Percentiles rank a stretch among this genome's conserved stretches.
Evolutionary conservation across 192 early-diverging fungal genomes (phyloP).

Genomic region (Backusella liffmaniae): DNA sequence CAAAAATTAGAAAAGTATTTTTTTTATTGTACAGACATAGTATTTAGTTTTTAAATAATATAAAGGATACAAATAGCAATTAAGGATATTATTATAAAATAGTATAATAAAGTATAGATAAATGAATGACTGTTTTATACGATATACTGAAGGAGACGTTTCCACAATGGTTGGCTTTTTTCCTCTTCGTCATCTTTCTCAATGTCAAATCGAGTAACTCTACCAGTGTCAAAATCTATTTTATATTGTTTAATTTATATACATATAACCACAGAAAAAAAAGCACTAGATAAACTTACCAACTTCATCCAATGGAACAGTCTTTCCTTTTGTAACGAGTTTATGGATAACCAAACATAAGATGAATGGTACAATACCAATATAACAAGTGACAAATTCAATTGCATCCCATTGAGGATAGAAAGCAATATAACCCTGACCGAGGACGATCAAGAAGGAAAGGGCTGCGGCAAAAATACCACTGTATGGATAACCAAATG

Average conservation of each 20-base stretch:
- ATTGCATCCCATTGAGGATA: constrained; percentile 50
- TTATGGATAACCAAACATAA: constrained; percentile 62
- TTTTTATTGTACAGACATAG: neutral
- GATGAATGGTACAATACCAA: constrained; percentile 59
- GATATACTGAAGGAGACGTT: neutral
- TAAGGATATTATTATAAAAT: constrained; percentile 1
- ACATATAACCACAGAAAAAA: neutral
- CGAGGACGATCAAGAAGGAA: constrained; percentile 58
- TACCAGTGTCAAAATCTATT: constrained; percentile 26
- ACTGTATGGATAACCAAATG: constrained; percentile 66
- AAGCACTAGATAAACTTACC: constrained; percentile 32
- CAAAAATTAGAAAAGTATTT: neutral
- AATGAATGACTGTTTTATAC: neutral
- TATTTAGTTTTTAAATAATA: neutral
- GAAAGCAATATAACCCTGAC: constrained; percentile 58
- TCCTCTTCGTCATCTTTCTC: constrained; percentile 23
- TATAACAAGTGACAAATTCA: constrained; percentile 59
- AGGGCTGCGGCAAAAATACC: constrained; percentile 62
- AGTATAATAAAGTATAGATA: neutral
- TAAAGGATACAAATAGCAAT: neutral
- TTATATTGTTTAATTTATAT: neutral
- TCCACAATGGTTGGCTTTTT: neutral
- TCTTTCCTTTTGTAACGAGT: constrained; percentile 41
- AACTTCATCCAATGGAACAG: constrained; percentile 57
- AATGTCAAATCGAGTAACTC: constrained; percentile 22